Base-by-base conservation (phyloP, 176 grass and related monocot genomes). In the Musa beccarii region DNA sequence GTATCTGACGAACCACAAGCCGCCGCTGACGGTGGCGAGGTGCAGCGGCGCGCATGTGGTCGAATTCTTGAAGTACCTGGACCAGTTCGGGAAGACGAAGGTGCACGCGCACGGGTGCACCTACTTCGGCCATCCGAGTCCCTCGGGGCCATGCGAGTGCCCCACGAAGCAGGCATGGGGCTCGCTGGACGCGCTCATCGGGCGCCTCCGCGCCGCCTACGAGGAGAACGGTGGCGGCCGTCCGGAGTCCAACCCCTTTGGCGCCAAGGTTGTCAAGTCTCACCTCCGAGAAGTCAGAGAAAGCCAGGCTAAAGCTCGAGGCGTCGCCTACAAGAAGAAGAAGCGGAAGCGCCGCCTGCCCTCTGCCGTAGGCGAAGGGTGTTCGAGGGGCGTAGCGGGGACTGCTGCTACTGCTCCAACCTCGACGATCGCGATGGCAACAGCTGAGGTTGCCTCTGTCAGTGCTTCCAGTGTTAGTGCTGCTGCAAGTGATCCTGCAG, bases 71-170 rank as follows among this genome's bases (percentile, higher is more conserved):
- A 84, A 79, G 26, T 96, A 96, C 79, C 79, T 96, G 13, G 92
- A 96, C 72, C 89, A 92, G 85, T 96, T 96, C 69, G 92, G 92
- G 56, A 96, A 96, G 89, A 96, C 92, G 22, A 96, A 89, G 79
- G 92, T 96, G 12, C 92, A 96, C 81, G 82, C 49, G 21, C 86
- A 87, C 16, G 85, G 75, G 15, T 96, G 92, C 83, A 69, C 85
- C 63, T 83, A 86, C 87, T 96, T 96, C 63, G 89, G 89, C 17
- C 79, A 90, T 71, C 89, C 89, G 1, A 85, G 80, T 57, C 92
- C 87, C 20, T 83, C 89, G 25, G 81, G 77, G 2, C 83, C 89
- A 0, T 92, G 89, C 49, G 79, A 81, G 9, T 96, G 92, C 78
- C 87, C 89, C 68, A 49, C 49, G 29, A 19, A 20, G 28, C 17